Base-by-base conservation (phyloP, 2,329 filamentous ascomycete genomes). In the Sporothrix brasiliensis region DNA sequence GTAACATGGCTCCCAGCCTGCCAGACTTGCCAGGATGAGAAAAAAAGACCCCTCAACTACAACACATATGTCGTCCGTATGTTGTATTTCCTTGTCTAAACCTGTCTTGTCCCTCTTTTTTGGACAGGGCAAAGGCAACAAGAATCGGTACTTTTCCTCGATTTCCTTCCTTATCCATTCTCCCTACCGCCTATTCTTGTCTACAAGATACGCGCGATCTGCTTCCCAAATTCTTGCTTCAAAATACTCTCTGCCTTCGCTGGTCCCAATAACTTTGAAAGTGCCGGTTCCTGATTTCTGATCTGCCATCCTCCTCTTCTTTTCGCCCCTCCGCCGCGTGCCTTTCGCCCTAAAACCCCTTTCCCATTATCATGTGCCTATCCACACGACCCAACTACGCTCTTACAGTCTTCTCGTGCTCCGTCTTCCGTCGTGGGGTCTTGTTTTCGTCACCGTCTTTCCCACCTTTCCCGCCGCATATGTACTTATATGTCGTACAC, bases 341-440 rank as follows among this genome's bases (percentile, higher is more conserved):
- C 30, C 16, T 11, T 41, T 60, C 6, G 34, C 34, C 34, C 34
- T 9, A 34, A 34, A 1, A 34, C 34, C 34, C 56, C n/a, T 24
- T 60, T n/a, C 56, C 56, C 34, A 61, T 44, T 44, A n/a, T 24
- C 56, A 61, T 61, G 56, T 61, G 56, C 34, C 27, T 19, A 54
- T 10, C 52, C 52, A 54, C 24, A n/a, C n/a, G 24, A 24, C 27
- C 34, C 16, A 34, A 34, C 34, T 34, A 34, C 34, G 34, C 7
- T 34, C 34, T 7, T 9, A 34, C 5, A 9, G 7, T 44, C 58
- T 47, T 19, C 21, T 24, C n/a, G 21, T 65, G 61, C 61, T 50
- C 44, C 44, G 58, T 61, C 19, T 24, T 44, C 58, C 54, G 58
- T 61, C 16, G 58, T 61, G 58, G 61, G 41, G 61, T 49, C 24